Evolutionary conservation across 108 stramenopile species (phyloP), one percentile per base, ranked within the genome.

Genomic region (Fragilaria crotonensis): DNA sequence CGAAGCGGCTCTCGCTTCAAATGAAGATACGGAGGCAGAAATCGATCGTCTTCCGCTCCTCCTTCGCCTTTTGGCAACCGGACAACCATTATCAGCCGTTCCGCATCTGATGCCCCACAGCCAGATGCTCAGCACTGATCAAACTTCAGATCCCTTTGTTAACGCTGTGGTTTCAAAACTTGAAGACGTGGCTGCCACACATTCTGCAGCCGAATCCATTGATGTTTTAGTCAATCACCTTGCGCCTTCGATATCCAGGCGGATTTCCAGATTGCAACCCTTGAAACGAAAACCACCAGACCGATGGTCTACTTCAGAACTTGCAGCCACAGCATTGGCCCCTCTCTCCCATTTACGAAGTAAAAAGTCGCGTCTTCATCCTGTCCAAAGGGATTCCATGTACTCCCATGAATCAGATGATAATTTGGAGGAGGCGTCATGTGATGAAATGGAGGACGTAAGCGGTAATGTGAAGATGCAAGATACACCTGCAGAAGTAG

Each of bases 121-220:
- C n/a, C 18, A 49, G 5, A 28, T 2, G 19, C 21, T 33, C 54
- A 47, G 30, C 14, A 33, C 29, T 48, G 21, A 32, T n/a, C 14
- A 21, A 7, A 25, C 21, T 23, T 1, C 30, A 27, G 64, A 60
- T 36, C 26, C 57, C 0, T 45, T 77, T 57, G 18, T 72, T n/a
- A 48, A 82, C 59, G 36, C 44, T 22, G 62, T 79, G 2, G 81
- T 81, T 5, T 59, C 71, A 58, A 67, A 76, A 25, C 55, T 86
- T 57, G 89, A 90, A 60, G 76, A 84, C 58, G 83, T 82, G 5
- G 83, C 85, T 20, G 84, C 83, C 23, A 64, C 73, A 29, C 70
- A 90, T 59, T 81, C 77, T 14, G 70, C 73, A 28, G 78, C 78
- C 2, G 89, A 85, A 71, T 76, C 72, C 30, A 64, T 86, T 0